Conservation (phyloP, 768 basidiomycete genomes). For the Leccinum boreale region DNA sequence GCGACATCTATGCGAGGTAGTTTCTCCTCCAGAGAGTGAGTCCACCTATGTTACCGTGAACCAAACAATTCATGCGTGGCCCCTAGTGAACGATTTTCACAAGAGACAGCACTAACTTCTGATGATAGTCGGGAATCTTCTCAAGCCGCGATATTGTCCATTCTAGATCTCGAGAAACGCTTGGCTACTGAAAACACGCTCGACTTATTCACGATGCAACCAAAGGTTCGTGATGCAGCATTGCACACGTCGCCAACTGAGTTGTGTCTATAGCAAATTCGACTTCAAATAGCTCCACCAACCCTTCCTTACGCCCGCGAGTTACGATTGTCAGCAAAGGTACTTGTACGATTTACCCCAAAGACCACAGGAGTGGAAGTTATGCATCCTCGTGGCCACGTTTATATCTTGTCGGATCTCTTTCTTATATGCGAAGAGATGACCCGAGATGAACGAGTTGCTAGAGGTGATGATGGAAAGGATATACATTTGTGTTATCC, state of each 20-base stretch:
- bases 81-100: slow-evolving; percentile 55
- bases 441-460: slow-evolving; percentile 56
- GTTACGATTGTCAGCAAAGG: slow-evolving; percentile 69
- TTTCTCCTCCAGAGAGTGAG: slow-evolving; percentile 57
- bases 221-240: slow-evolving; percentile 55
- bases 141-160: slow-evolving; percentile 50
- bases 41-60: slow-evolving; percentile 1
- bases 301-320: slow-evolving; percentile 73
- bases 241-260: slow-evolving; percentile 2
- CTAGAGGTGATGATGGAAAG: slow-evolving; percentile 50
- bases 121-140: slow-evolving; percentile 48
- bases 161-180: slow-evolving; percentile 78
- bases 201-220: slow-evolving; percentile 94
- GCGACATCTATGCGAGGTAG: slow-evolving; percentile 51
- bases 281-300: slow-evolving; percentile 85
- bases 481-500: slow-evolving; percentile 96
- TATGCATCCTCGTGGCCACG: slow-evolving; percentile 70
- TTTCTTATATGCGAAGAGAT: slow-evolving; percentile 90
- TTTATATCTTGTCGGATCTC: slow-evolving; percentile 90
- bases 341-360: slow-evolving; percentile 74
- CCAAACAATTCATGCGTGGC: slow-evolving; percentile 6
- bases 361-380: slow-evolving; percentile 71
- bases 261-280: slow-evolving; percentile 61
- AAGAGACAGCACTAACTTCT: slow-evolving; percentile 56
- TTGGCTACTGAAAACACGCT: slow-evolving; percentile 75